Evolutionary conservation across 257 asterid genomes (phyloP).

Genomic region (Penstemon barbatus): DNA sequence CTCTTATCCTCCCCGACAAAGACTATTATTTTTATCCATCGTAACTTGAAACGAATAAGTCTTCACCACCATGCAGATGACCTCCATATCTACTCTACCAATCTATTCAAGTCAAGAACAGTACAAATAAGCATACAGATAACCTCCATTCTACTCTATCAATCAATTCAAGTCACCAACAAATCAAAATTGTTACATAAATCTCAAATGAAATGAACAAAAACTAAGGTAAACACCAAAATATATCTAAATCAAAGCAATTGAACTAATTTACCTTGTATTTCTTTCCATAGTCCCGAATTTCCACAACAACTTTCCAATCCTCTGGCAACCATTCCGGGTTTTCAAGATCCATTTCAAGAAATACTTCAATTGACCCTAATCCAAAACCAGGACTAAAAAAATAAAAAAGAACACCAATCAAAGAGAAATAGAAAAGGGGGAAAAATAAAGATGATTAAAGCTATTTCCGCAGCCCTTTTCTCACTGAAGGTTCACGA

Average conservation of each 20-base stretch:
- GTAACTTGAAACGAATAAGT: too few species aligned
- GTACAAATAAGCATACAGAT: not conserved
- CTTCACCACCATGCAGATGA: too few species aligned
- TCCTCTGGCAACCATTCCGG: conserved; percentile 74
- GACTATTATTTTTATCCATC: too few species aligned
- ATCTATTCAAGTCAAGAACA: not conserved
- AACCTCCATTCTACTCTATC: not conserved
- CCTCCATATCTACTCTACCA: not conserved
- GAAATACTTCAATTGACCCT: conserved; percentile 12
- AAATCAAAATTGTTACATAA: not conserved
- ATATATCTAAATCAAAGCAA: conserved; percentile 12
- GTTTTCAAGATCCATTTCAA: conserved; percentile 48
- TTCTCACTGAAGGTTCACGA: conserved; percentile 13
- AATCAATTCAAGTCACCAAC: not conserved
- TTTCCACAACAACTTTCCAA: conserved; percentile 55
- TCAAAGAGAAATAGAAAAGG: not conserved
- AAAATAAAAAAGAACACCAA: not conserved
- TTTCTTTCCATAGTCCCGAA: conserved; percentile 48
- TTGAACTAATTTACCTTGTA: conserved; percentile 45
- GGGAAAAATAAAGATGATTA: not conserved
- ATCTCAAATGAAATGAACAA: conserved; percentile 17
- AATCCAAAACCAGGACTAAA: conserved; percentile 2
- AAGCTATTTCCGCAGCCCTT: conserved; percentile 7
- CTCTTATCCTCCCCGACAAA: not conserved
- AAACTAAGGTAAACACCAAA: not conserved